Conservation (phyloP, 75 land plant species). For the Sequoia sempervirens region DNA sequence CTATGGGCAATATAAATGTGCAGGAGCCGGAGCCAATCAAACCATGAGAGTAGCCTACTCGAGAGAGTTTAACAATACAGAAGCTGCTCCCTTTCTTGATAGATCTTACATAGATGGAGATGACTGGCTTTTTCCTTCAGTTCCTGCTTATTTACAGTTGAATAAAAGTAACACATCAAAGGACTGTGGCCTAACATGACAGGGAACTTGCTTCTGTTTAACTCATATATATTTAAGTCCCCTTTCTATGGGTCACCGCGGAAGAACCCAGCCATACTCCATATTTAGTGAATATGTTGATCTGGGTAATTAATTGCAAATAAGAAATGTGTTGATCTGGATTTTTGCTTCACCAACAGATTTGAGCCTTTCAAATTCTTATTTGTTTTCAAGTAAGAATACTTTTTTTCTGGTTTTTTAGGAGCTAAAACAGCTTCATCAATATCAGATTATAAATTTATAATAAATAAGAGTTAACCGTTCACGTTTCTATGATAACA, state of each 20-base stretch:
- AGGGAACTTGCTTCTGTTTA: background rate
- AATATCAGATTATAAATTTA: no score
- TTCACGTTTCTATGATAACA: no score
- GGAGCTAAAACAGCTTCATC: no score
- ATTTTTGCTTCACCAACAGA: no score
- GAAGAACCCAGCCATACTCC: background rate
- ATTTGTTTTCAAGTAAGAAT: no score
- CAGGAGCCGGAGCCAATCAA: slow-evolving; percentile 29
- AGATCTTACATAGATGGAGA: slow-evolving; percentile 26
- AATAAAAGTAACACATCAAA: background rate
- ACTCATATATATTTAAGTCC: no score
- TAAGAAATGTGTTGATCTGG: no score
- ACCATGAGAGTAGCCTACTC: slow-evolving; percentile 20
- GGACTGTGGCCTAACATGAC: background rate
- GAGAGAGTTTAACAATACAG: slow-evolving; percentile 22
- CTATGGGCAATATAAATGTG: slow-evolving; percentile 35
- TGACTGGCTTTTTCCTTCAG: slow-evolving; percentile 16
- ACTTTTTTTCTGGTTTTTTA: no score
- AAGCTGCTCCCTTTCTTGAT: slow-evolving; percentile 19
- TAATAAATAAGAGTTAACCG: no score
- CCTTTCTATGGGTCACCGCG: background rate
- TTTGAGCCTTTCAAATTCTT: no score
- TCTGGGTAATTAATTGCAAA: background rate
- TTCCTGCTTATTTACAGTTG: background rate
- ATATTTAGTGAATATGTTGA: background rate